Percentiles rank a stretch among this genome's conserved stretches.
Conservation (phyloP, 2,329 filamentous ascomycete species). For the Monosporascus ibericus region DNA sequence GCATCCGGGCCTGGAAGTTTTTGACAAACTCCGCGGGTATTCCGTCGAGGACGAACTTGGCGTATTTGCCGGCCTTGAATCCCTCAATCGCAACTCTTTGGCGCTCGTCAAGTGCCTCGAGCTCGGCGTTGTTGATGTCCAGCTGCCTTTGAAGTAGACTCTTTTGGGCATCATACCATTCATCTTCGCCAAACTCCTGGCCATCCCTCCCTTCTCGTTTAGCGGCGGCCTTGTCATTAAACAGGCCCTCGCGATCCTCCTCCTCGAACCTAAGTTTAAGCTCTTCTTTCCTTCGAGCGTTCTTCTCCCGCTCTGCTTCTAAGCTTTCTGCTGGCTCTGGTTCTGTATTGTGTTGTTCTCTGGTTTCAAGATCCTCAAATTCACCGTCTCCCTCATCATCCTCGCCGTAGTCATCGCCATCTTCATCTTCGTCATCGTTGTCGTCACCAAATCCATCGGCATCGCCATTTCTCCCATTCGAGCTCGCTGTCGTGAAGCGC, state of each 20-base stretch:
- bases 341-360: constrained; percentile 49
- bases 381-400: constrained; percentile 70
- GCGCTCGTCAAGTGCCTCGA: constrained; percentile 76
- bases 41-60: constrained; percentile 79
- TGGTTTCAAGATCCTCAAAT: constrained; percentile 81
- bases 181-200: constrained; percentile 89
- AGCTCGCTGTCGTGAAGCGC: constrained; percentile 67
- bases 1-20: constrained; percentile 74
- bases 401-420: constrained; percentile 45
- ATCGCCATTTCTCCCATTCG: constrained; percentile 51
- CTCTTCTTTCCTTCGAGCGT: constrained; percentile 89
- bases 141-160: constrained; percentile 90
- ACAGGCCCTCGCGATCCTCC: constrained; percentile 93
- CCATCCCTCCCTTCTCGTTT: constrained; percentile 61
- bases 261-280: constrained; percentile 92
- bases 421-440: constrained; percentile 44
- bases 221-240: constrained; percentile 79
- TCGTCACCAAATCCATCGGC: constrained; percentile 40
- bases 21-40: constrained; percentile 87
- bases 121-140: constrained; percentile 94
- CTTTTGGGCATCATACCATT: constrained; percentile 98
- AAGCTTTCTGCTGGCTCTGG: constrained; percentile 46
- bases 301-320: constrained; percentile 85
- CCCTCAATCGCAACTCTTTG: constrained; percentile 84
- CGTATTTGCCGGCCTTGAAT: constrained; percentile 87